These are phyloP conservation scores for Artomyces pyxidatus DNA, from an alignment of 768 basidiomycete genomes.

Conservation along the genomic window DNA sequence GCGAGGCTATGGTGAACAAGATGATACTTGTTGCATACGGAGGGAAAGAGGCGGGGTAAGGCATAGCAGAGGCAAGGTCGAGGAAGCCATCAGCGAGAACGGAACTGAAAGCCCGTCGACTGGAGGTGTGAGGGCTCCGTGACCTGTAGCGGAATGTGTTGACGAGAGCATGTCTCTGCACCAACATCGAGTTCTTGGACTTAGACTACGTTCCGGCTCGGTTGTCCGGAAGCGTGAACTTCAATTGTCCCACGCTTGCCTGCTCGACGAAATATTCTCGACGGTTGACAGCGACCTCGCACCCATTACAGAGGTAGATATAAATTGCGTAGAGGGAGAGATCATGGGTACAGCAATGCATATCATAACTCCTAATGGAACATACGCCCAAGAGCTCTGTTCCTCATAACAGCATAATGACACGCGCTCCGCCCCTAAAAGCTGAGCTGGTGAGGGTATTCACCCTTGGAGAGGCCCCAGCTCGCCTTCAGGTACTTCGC, in stretches of 20 bases:
- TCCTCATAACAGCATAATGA: neutral
- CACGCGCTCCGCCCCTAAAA: constrained; percentile 44
- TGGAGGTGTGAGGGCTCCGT: neutral
- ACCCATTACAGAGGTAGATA: neutral
- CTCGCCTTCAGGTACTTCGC: constrained; percentile 87
- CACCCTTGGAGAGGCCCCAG: constrained; percentile 94
- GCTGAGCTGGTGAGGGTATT: constrained; percentile 90
- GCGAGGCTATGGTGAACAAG: constrained; percentile 50
- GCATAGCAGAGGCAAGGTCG: constrained; percentile 69
- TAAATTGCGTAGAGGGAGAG: constrained; percentile 8
- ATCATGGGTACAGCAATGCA: constrained; percentile 14
- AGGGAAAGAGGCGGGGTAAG: constrained; percentile 59
- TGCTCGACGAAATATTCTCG: no score
- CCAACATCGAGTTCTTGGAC: neutral
- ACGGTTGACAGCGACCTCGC: no score
- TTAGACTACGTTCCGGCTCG: no score
- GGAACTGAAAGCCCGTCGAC: neutral
- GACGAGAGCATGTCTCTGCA: neutral
- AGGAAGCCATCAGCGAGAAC: constrained; percentile 49
- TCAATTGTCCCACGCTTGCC: no score
- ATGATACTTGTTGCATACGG: constrained; percentile 73
- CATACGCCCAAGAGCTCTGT: neutral
- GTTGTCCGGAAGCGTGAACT: no score
- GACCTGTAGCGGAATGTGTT: neutral
- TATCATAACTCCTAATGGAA: constrained; percentile 4